Percentiles rank a stretch among this genome's conserved stretches.
phyloP scores from a whole-genome alignment of 495 filamentous ascomycete species.

The Cairneyella variabilis region DNA sequence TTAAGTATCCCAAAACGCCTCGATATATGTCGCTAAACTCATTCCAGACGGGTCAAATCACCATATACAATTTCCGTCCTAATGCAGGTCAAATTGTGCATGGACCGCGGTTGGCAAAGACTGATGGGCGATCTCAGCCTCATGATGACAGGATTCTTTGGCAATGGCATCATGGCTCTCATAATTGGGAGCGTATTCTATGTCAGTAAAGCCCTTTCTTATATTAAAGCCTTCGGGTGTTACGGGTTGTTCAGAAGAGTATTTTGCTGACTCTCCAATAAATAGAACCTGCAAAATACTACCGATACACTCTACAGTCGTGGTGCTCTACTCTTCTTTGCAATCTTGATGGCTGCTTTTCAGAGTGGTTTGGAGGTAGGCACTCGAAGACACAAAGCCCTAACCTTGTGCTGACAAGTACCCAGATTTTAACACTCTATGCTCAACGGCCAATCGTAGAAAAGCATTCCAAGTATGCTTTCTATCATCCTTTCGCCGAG shows the following conservation, averaged over 20 bases:
- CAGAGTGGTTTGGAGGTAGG: slow-evolving; percentile 66
- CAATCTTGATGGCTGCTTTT: slow-evolving; percentile 84
- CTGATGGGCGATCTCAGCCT: slow-evolving; percentile 69
- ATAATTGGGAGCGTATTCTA: slow-evolving; percentile 80
- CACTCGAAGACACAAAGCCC: no score
- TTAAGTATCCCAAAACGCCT: slow-evolving; percentile 9
- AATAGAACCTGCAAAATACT: slow-evolving; percentile 60
- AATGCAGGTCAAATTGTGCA: slow-evolving; percentile 70
- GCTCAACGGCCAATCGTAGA: slow-evolving; percentile 88
- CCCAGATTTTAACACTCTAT: slow-evolving; percentile 69
- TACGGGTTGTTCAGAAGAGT: no score
- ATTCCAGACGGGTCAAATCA: slow-evolving; percentile 48
- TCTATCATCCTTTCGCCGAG: slow-evolving; percentile 88
- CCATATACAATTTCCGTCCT: slow-evolving; percentile 73
- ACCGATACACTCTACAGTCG: slow-evolving; percentile 73
- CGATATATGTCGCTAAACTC: not conserved
- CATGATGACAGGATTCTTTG: slow-evolving; percentile 65
- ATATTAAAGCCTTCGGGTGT: no score
- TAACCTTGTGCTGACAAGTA: not conserved
- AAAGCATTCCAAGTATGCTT: slow-evolving; percentile 84
- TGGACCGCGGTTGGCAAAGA: slow-evolving; percentile 68
- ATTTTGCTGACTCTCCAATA: no score
- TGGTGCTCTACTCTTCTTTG: slow-evolving; percentile 85
- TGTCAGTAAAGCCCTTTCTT: no score
- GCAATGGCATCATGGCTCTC: slow-evolving; percentile 69